phyloP scores from a whole-genome alignment of 2,329 filamentous ascomycete species.

The Cadophora sp. region DNA sequence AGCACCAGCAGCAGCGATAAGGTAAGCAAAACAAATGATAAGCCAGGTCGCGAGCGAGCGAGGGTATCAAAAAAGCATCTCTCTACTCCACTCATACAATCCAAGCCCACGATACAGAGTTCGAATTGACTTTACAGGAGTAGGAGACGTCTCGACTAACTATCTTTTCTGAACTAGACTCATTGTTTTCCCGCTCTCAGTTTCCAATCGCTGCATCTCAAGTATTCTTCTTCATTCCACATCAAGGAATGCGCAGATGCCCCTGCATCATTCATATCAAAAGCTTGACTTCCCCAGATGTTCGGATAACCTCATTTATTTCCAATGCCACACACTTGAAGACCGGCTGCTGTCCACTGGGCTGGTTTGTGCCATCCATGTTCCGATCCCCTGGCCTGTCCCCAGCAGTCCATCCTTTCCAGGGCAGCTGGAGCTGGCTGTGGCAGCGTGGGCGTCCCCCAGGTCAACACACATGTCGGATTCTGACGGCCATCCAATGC shows the following conservation, averaged over 20 bases:
- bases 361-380: conserved; percentile 7
- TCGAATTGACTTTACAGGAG: no score
- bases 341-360: neutral
- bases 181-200: neutral
- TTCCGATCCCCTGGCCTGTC: conserved; percentile 5
- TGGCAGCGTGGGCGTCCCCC: neutral
- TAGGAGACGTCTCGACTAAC: no score
- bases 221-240: neutral
- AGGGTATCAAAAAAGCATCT: no score
- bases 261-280: neutral
- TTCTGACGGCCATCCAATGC: neutral
- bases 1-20: neutral
- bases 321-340: conserved; percentile 7
- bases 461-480: neutral
- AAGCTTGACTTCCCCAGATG: conserved; percentile 15
- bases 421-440: neutral
- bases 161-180: no score
- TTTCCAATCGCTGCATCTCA: neutral
- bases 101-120: no score
- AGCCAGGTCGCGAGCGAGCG: no score
- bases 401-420: neutral
- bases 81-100: no score
- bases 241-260: conserved; percentile 5
- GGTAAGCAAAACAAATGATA: conserved; percentile 5
- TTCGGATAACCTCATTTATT: conserved; percentile 4